Evolutionary conservation across 1,284 basidiomycete species (phyloP), one percentile per base, ranked within the genome.

Genomic region (Naganishia albida): DNA sequence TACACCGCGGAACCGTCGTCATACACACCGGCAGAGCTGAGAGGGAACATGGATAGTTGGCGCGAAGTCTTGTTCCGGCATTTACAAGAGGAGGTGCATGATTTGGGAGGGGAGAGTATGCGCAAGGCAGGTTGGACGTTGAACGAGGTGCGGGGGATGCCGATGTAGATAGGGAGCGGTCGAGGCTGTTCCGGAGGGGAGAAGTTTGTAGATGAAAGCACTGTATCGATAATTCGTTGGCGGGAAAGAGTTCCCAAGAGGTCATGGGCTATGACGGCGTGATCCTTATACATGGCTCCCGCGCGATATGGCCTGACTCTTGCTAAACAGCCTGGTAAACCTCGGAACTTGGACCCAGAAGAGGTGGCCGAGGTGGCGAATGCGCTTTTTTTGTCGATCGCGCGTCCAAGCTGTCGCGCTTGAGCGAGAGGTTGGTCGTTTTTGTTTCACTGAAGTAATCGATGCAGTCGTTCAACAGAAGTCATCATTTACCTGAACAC

Each of bases 1-100:
- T 85, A 81, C 75, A 77, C 76, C 53, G 75, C 74, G n/a, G 79
- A 85, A 20, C 84, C 84, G 3, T 77, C 80, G 0, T 77, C 79
- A 2, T 88, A 88, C 73, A 84, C 83, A 23, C 83, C 86, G 0
- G 70, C 74, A 7, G 83, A 85, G 69, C 83, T 89, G 80, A 81
- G 82, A 60, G 81, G 70, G 1, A 85, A 85, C 70, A 78, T 88
- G 67, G 87, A 88, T 71, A 78, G 81, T 26, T 88, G 87, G 76
- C 77, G 83, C 42, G 84, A 84, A 30, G 84, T 87, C 7, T 77
- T 89, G n/a, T 88, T 88, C 76, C 75, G 72, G 25, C 87, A 88
- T 75, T 80, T 89, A 6, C 86, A 87, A 70, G 81, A 87, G 72
- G 87, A 89, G 80, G 87, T 86, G 67, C 74, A 80, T 25, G 87